These are phyloP conservation scores for Thermothielavioides terrestris DNA, from an alignment of 495 filamentous ascomycete species.

Conservation along the genomic window DNA sequence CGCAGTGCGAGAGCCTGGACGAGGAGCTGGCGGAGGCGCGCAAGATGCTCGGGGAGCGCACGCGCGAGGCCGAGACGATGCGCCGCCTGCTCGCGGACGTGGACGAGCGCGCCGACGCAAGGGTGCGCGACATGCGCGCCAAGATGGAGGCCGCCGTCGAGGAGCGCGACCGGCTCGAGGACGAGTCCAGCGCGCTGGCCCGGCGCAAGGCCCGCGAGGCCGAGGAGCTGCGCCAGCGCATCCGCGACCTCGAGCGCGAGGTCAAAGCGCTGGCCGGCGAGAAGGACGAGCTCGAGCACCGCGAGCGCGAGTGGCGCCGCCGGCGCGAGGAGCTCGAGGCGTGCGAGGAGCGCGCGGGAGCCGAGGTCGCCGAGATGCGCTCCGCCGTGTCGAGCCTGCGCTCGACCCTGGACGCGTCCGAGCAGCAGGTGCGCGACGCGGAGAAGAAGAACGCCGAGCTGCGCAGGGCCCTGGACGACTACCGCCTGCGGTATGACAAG, in stretches of 20 bases:
- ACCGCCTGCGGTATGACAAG: slow-evolving; percentile 66
- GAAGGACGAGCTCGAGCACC: slow-evolving; percentile 55
- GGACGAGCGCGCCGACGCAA: slow-evolving; percentile 68
- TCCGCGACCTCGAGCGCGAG: slow-evolving; percentile 73
- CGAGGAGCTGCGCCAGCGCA: slow-evolving; percentile 71
- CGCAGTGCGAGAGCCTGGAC: slow-evolving; percentile 77
- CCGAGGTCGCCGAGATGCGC: slow-evolving; percentile 67
- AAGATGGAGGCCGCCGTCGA: slow-evolving; percentile 81
- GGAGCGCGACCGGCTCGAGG: slow-evolving; percentile 86
- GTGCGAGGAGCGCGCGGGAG: slow-evolving; percentile 52
- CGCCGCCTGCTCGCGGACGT: slow-evolving; percentile 78
- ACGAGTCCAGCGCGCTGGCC: slow-evolving; percentile 71
- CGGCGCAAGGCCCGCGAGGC: slow-evolving; percentile 71
- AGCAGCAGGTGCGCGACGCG: slow-evolving; percentile 68
- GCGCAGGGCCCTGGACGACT: slow-evolving; percentile 66
- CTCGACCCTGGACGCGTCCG: slow-evolving; percentile 74
- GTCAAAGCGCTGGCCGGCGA: slow-evolving; percentile 62
- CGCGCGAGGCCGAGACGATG: slow-evolving; percentile 95
- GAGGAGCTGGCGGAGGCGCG: slow-evolving; percentile 88
- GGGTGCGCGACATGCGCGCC: slow-evolving; percentile 80
- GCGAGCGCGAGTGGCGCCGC: slow-evolving; percentile 56
- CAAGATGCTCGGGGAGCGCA: slow-evolving; percentile 78
- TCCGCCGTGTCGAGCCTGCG: slow-evolving; percentile 70
- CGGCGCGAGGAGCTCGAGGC: slow-evolving; percentile 67
- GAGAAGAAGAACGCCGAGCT: slow-evolving; percentile 76